Base-by-base conservation (phyloP, 192 early-diverging fungal species). In the Dissophora ornata region DNA sequence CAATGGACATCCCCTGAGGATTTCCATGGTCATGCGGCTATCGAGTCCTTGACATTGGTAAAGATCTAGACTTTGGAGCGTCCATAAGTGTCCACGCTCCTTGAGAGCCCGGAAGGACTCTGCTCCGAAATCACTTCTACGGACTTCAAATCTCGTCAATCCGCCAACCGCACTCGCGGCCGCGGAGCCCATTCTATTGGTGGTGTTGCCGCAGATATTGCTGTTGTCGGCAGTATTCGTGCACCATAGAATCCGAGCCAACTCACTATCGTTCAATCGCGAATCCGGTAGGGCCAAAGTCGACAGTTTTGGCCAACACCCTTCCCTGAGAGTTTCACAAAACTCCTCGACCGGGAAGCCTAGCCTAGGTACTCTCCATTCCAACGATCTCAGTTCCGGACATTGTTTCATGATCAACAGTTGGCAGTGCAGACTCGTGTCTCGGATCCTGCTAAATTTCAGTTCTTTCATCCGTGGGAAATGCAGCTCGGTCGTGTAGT, bases 321-420 rank as follows among this genome's bases (percentile, higher is more conserved):
- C 21, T 2, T 46, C 32, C 29, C 54, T 5, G 13, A 71, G 24
- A 15, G 58, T 44, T 10, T 63, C 53, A 57, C 69, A 71, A 29
- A 71, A 58, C 42, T 49, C 69, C 15, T 71, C 34, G 7, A 71
- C 53, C 1, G 69, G 69, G 8, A 71, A 63, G 10, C 69, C 69
- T 18, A 71, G 21, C 18, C 53, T 10, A 21, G 69, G 60, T 7
- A 71, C 61, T 18, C 61, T 53, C 69, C 69, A 71, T 15, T 71
- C 51, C 18, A 71, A 36, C 1, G 50, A 28, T 21, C 18, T n/a
- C 6, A 71, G 47, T 34, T 57, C 54, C 9, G 54, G 69, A 42
- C 69, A 71, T 11, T 55, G 59, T 15, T 34, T 36, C 36, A 71
- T 44, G 10, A 71, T 30, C 44, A 54, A 22, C 9, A 70, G 30